Conservation (phyloP, 345 rosid species). For the Garcia nutans region DNA sequence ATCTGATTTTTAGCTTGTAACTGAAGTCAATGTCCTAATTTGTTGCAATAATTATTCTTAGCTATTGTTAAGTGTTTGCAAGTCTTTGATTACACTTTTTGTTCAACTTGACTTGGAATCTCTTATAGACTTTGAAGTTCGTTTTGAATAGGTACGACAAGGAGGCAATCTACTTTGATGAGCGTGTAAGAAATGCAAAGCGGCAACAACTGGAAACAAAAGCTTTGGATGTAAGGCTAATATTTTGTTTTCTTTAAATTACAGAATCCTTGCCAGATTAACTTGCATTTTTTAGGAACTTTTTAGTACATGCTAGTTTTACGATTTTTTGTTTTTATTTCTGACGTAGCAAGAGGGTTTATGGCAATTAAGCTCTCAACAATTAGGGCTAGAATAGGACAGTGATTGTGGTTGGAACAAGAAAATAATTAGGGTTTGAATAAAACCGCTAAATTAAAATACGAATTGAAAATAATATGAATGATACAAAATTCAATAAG, state of each 20-base stretch:
- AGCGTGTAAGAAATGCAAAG: conserved; percentile 65
- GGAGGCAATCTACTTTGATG: conserved; percentile 72
- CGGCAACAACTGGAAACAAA: conserved; percentile 50
- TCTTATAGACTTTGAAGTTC: conserved; percentile 16
- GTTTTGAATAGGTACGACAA: conserved; percentile 50
- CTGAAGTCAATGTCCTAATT: not conserved
- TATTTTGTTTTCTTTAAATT: not conserved
- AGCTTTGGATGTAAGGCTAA: conserved; percentile 60
- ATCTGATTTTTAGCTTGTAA: not conserved
- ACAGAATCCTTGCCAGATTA: not conserved
- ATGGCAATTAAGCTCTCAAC: no score
- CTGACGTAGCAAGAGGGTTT: no score
- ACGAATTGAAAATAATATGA: no score
- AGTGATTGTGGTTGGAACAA: no score
- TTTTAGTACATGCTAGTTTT: not conserved
- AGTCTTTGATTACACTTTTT: not conserved
- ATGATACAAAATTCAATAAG: no score
- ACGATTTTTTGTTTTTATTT: not conserved
- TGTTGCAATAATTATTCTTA: not conserved
- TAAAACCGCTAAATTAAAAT: no score
- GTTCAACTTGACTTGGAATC: conserved; percentile 13
- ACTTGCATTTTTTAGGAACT: not conserved
- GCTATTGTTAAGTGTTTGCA: not conserved
- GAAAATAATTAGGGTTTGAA: no score
- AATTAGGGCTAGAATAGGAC: no score